Conservation (phyloP, 257 asterid species). For the Solanum chaucha region DNA sequence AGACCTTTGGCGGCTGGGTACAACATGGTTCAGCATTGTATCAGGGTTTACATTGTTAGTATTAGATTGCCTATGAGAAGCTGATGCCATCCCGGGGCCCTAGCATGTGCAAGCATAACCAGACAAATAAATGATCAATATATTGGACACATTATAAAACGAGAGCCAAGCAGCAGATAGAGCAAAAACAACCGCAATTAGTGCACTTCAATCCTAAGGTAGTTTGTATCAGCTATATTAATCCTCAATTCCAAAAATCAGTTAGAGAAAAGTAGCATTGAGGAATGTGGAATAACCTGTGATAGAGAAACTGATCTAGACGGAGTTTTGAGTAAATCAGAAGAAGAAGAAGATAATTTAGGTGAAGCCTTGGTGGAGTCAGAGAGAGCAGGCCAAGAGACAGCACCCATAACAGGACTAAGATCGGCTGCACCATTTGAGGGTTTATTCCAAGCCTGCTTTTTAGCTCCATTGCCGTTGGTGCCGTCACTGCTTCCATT, state of each 20-base stretch:
- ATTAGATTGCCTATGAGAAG: slow-evolving; percentile 34
- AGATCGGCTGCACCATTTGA: slow-evolving; percentile 24
- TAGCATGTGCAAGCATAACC: neutral
- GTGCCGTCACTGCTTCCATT: neutral
- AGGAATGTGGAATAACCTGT: slow-evolving; percentile 30
- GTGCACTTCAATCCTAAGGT: neutral
- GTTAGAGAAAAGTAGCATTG: neutral
- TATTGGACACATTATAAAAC: neutral
- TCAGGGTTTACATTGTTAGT: slow-evolving; percentile 15
- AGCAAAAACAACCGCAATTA: neutral
- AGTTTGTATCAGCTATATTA: neutral
- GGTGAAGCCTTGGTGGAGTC: slow-evolving; percentile 64
- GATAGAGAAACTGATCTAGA: slow-evolving; percentile 19
- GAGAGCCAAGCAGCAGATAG: neutral
- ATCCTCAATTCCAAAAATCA: neutral
- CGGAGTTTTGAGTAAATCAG: slow-evolving; percentile 27
- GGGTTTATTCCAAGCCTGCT: slow-evolving; percentile 61
- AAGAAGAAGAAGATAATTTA: slow-evolving; percentile 33
- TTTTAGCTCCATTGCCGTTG: slow-evolving; percentile 22
- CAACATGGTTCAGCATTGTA: slow-evolving; percentile 26
- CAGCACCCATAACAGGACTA: slow-evolving; percentile 62
- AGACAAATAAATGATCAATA: neutral
- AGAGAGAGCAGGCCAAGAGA: slow-evolving; percentile 71
- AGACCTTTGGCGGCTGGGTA: slow-evolving; percentile 40
- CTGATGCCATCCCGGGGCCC: slow-evolving; percentile 21